These are phyloP conservation scores for Gyromitra esculenta DNA, from an alignment of 2,329 filamentous ascomycete species.

Conservation along the genomic window DNA sequence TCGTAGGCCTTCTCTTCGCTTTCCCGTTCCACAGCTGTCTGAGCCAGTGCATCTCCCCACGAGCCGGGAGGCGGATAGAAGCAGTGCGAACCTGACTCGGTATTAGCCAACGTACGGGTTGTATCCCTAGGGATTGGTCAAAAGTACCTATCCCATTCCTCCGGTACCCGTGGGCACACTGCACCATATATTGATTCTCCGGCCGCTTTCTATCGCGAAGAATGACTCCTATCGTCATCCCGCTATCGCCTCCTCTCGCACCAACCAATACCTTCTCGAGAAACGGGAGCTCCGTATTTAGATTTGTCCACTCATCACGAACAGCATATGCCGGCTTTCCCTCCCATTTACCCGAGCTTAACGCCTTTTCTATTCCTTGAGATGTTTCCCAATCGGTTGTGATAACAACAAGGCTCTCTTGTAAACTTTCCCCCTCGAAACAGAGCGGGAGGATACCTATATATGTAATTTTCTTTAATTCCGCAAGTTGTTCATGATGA, in stretches of 20 bases:
- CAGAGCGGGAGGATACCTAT: neutral
- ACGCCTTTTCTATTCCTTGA: neutral
- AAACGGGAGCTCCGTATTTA: neutral
- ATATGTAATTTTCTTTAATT: neutral
- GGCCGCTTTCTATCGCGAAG: neutral
- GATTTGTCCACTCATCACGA: neutral
- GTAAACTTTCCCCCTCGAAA: neutral
- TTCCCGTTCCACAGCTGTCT: neutral
- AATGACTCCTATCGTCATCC: neutral
- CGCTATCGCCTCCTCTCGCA: neutral
- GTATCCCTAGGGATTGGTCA: neutral
- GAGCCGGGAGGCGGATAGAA: neutral
- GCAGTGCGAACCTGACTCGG: neutral
- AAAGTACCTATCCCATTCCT: neutral
- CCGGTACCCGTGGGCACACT: neutral
- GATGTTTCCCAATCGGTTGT: slow-evolving; percentile 1
- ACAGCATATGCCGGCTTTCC: neutral
- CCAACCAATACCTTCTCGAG: neutral
- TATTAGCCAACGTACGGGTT: neutral
- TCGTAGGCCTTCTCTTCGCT: neutral
- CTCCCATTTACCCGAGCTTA: neutral
- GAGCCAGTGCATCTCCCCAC: neutral
- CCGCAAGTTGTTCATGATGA: neutral
- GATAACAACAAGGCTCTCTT: neutral
- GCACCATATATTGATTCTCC: neutral